phyloP scores from a whole-genome alignment of 2,329 filamentous ascomycete genomes.

The Colletotrichum sp. region DNA sequence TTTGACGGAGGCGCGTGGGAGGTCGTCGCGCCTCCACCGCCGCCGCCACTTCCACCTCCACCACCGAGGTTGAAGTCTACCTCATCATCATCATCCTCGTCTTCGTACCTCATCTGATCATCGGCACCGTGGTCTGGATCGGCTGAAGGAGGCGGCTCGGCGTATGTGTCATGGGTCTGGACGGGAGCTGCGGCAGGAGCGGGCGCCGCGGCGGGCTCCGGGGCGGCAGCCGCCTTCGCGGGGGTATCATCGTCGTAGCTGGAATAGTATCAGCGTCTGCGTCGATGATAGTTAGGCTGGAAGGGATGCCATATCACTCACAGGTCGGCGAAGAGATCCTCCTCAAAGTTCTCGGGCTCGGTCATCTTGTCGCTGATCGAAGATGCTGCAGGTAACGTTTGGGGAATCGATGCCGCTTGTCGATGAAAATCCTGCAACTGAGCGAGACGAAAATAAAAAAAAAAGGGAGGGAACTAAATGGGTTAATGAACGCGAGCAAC shows the following conservation, averaged over 20 bases:
- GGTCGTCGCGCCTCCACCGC: background rate
- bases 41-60: slow-evolving; percentile 24
- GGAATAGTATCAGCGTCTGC: background rate
- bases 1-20: slow-evolving; percentile 14
- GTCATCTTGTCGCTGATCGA: slow-evolving; percentile 62
- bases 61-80: slow-evolving; percentile 62
- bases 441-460: background rate
- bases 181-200: slow-evolving; percentile 26
- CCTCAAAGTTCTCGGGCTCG: slow-evolving; percentile 82
- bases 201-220: slow-evolving; percentile 39
- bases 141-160: slow-evolving; percentile 29
- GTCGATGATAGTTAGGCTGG: slow-evolving; percentile 25
- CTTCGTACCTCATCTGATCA: slow-evolving; percentile 48
- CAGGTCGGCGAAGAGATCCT: slow-evolving; percentile 96
- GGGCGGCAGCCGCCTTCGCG: slow-evolving; percentile 31
- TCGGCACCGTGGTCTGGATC: slow-evolving; percentile 41
- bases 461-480: background rate
- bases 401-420: background rate
- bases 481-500: slow-evolving; percentile 5
- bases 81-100: slow-evolving; percentile 61
- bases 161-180: slow-evolving; percentile 31
- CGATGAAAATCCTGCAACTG: background rate
- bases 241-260: slow-evolving; percentile 73
- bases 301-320: slow-evolving; percentile 51
- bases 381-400: background rate